These are phyloP conservation scores for Angomonas ambiguus DNA, from an alignment of 208 protist species.

Conservation along the genomic window DNA sequence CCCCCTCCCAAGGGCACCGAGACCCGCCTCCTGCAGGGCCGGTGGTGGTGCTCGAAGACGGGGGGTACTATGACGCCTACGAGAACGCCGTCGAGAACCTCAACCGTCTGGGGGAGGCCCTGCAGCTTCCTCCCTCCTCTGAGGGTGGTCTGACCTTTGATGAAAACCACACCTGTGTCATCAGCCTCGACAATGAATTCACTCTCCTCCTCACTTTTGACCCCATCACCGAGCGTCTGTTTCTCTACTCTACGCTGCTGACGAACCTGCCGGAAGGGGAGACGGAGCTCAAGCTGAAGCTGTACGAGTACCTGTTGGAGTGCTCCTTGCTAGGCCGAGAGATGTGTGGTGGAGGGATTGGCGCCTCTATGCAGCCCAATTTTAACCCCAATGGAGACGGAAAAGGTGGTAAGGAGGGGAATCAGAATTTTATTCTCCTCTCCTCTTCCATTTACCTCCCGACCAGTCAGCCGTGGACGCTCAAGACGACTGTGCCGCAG, in stretches of 20 bases:
- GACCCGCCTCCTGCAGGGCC: background rate
- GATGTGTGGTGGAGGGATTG: conserved; percentile 65
- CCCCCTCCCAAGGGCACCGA: background rate
- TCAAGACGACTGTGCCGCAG: conserved; percentile 42
- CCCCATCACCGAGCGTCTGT: conserved; percentile 59
- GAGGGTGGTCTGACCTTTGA: conserved; percentile 43
- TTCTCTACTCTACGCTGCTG: conserved; percentile 67
- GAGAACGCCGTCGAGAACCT: conserved; percentile 63
- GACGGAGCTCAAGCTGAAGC: conserved; percentile 19
- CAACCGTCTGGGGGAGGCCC: conserved; percentile 50
- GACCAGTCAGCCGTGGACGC: conserved; percentile 59
- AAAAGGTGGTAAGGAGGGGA: too few relatives aligned
- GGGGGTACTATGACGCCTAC: conserved; percentile 35
- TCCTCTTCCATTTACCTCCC: conserved; percentile 70
- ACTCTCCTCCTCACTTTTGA: conserved; percentile 73
- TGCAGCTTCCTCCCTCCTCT: conserved; percentile 21
- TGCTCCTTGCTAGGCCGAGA: conserved; percentile 60
- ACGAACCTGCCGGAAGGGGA: conserved; percentile 33
- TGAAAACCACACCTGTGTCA: conserved; percentile 58
- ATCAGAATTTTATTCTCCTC: conserved; percentile 64
- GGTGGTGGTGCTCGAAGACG: conserved; percentile 17
- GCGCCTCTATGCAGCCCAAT: conserved; percentile 58
- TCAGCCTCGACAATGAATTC: conserved; percentile 59
- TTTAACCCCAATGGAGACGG: conserved; percentile 31
- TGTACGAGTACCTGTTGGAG: conserved; percentile 77